These are phyloP conservation scores for Ogataea glucozyma DNA, from an alignment of 805 yeast genomes.

Conservation along the genomic window DNA sequence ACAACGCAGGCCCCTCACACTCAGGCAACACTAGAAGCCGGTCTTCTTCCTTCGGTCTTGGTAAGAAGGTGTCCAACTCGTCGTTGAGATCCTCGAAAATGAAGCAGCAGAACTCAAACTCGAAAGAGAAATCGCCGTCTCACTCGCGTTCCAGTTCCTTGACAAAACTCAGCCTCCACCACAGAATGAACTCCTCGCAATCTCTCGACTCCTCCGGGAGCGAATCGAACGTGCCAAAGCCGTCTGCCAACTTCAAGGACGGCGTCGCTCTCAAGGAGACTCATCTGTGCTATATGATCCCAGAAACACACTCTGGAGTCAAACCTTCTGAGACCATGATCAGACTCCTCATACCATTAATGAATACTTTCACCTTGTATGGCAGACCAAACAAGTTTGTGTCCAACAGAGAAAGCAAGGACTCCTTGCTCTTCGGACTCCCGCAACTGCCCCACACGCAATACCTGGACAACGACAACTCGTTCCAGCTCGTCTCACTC, in stretches of 20 bases:
- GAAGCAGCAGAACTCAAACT: conserved; percentile 12
- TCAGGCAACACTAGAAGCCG: conserved; percentile 26
- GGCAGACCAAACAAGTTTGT: conserved; percentile 70
- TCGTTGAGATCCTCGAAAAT: conserved; percentile 26
- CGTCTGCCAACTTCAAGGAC: conserved; percentile 21
- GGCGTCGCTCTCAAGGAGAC: conserved; percentile 28
- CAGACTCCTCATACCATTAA: conserved; percentile 64
- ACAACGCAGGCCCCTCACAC: conserved; percentile 15
- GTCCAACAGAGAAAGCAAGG: conserved; percentile 54
- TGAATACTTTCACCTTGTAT: conserved; percentile 69
- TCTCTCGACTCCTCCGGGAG: conserved; percentile 30
- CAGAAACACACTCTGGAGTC: conserved; percentile 72
- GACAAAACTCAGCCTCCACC: conserved; percentile 16
- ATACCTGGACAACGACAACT: conserved; percentile 43
- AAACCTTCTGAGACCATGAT: conserved; percentile 72
- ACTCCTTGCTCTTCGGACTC: conserved; percentile 66
- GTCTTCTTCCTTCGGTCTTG: conserved; percentile 28
- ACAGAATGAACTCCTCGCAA: conserved; percentile 26
- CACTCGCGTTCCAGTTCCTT: conserved; percentile 23
- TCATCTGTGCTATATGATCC: conserved; percentile 46
- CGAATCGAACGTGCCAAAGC: conserved; percentile 15
- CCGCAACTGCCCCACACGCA: conserved; percentile 73
- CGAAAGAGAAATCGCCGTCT: conserved; percentile 15
- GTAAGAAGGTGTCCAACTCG: conserved; percentile 31
- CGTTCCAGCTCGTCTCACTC: conserved; percentile 33